Conservation (phyloP, 2,329 filamentous ascomycete species). For the Fusarium cyanostomum region DNA sequence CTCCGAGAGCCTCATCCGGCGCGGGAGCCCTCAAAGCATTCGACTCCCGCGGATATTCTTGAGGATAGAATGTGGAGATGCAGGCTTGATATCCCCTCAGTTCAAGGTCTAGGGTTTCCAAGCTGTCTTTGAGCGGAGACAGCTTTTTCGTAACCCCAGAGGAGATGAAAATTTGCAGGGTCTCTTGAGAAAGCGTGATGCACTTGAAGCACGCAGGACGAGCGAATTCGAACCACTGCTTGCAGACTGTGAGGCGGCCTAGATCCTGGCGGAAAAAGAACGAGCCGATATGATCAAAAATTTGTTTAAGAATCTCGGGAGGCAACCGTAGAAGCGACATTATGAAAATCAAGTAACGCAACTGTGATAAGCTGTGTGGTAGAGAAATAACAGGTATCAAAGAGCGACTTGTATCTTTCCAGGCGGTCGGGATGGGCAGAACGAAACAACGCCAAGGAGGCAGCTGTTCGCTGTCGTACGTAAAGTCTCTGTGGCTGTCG, state of each 20-base stretch:
- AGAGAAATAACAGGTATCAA: too few species aligned
- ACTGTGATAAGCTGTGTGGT: not conserved
- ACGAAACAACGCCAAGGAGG: too few species aligned
- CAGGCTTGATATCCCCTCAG: constrained; percentile 3
- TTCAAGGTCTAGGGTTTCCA: constrained; percentile 21
- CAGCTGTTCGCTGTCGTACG: too few species aligned
- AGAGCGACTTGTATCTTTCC: too few species aligned
- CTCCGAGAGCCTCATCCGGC: not conserved
- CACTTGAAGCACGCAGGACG: constrained; percentile 11
- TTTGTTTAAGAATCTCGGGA: constrained; percentile 26
- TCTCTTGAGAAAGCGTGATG: constrained; percentile 12
- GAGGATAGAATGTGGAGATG: not conserved
- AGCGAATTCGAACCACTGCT: constrained; percentile 34
- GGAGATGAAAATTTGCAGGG: constrained; percentile 4
- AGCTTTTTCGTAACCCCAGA: not conserved
- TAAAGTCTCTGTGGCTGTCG: too few species aligned
- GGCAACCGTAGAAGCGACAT: constrained; percentile 34
- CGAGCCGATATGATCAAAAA: constrained; percentile 27
- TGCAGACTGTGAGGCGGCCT: constrained; percentile 29
- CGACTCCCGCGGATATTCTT: not conserved
- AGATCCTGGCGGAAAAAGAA: constrained; percentile 30
- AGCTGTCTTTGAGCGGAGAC: not conserved
- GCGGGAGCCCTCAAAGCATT: not conserved
- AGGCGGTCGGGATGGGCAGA: too few species aligned
- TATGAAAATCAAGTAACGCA: not conserved